A percentile compares a stretch with the other conserved stretches of the same genome.
phyloP scores from a whole-genome alignment of 169 alveolate genomes.

The Plasmodium yoelii region DNA sequence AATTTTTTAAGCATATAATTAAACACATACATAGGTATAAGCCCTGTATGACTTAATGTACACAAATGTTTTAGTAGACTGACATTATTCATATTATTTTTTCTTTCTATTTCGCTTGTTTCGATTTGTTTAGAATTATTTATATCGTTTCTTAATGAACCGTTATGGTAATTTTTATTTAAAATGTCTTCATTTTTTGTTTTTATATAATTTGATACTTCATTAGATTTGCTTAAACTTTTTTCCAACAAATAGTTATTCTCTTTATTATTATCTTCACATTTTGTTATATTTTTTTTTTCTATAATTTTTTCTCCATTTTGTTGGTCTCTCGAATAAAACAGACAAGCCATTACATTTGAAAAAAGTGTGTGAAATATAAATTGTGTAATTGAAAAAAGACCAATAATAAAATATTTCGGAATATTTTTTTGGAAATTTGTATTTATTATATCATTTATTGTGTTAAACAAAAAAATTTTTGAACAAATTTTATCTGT shows the following conservation, averaged over 20 bases:
- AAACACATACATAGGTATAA: conserved; percentile 37
- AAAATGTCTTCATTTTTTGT: neutral
- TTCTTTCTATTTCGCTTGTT: neutral
- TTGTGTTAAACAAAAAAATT: conserved; percentile 52
- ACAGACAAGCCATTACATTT: neutral
- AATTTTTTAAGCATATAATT: conserved; percentile 14
- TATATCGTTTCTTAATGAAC: no score
- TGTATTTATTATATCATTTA: conserved; percentile 40
- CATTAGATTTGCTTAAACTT: neutral
- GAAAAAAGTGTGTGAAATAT: conserved; percentile 17
- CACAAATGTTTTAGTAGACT: conserved; percentile 45
- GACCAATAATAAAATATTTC: conserved; percentile 3
- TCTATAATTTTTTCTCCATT: no score
- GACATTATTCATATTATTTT: neutral
- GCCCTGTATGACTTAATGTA: conserved; percentile 43
- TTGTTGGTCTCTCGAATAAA: conserved; percentile 6
- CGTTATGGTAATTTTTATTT: neutral
- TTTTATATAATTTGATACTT: neutral
- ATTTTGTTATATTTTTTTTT: neutral
- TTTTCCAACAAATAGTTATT: neutral
- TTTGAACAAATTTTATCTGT: conserved; percentile 38
- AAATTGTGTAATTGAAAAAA: conserved; percentile 42
- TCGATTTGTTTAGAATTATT: neutral
- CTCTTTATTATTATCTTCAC: neutral
- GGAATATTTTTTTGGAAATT: conserved; percentile 2